Evolutionary conservation across 1,139 yeast genomes (phyloP), one percentile per base, ranked within the genome.

Genomic region (Sugiyamaella grinbergsii): DNA sequence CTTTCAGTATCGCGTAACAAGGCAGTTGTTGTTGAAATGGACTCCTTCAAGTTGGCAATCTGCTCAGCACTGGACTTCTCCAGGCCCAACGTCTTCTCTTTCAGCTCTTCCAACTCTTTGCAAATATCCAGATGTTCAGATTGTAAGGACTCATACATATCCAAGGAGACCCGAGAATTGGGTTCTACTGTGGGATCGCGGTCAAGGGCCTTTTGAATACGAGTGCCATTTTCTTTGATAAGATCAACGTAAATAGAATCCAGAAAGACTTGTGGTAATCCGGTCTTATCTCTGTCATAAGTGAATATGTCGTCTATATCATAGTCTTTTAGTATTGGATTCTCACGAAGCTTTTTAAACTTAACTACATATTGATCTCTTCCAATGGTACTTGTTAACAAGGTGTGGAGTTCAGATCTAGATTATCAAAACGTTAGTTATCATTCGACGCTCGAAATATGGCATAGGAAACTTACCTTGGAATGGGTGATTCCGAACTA

Each of bases 261-360:
- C 62, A 93, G 85, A 59, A 78, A 89, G 1, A 91, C 88, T 52
- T 82, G 80, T 0, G 98, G 98, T 34, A 91, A 74, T 1, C 98
- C 98, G 1, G 95, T 82, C 2, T 81, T 83, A 63, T 89, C 95
- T 55, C 79, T 78, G 5, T 71, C 70, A 2, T 82, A 78, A 24
- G 73, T 71, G 23, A 78, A 64, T 32, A 74, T 66, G 33, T 71
- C 70, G 28, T 70, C 70, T 8, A 77, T 79, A 28, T 79, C 82
- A 58, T 80, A 85, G 45, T 78, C 77, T 16, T 78, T 75, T 62
- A 89, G 82, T 8, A 71, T 65, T 0, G 77, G 68, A 52, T 76
- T 74, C 42, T 85, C 85, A 54, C 81, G 80, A 59, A 94, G 82
- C 62, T 86, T 89, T 49, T 81, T 81, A 5, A 93, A 78, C 58